Base-by-base conservation (phyloP, 352 stramenopile genomes). In the Globisporangium iwayamae region DNA sequence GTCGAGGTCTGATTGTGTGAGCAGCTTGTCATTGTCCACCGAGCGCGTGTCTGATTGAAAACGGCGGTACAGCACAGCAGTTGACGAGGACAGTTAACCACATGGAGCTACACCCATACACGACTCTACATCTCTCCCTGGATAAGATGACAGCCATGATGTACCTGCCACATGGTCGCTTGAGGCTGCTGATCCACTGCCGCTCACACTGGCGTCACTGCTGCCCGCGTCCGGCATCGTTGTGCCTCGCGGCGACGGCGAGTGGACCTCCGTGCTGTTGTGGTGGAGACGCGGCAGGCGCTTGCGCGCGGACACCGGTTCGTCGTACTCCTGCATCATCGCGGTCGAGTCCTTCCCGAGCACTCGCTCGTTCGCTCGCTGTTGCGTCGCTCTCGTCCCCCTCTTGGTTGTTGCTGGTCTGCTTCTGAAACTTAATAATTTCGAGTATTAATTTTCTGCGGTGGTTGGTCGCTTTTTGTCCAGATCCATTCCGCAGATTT, bases 261-360 rank as follows among this genome's bases (percentile, higher is more conserved):
- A 41, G 36, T 47, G 41, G 30, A 1, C 32, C 18, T 58, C 52
- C 18, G 52, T 0, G 25, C 54, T 48, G 43, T 22, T 32, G 52
- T 69, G 56, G 13, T 11, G 14, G 8, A 75, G 62, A 18, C 66
- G 62, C 18, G 69, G 69, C 22, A 75, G 59, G 20, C 69, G 66
- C 62, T 73, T 75, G 54, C 62, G 69, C 25, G 67, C 28, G 11
- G 48, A 57, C 3, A 62, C 38, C 13, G 43, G 61, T 30, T 63
- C 61, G 30, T 75, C 69, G 55, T 59, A 25, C 43, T 72, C 66
- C 54, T 70, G 62, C 69, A 75, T 65, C 65, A 72, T 72, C 48
- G 50, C 39, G n/a, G 13, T 57, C 20, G 45, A 32, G 58, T 56
- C 25, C 14, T n/a, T 41, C 9, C 9, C 36, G 18, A 56, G 51